Evolutionary conservation across 805 yeast species (phyloP), one percentile per base, ranked within the genome.

Genomic region (Lachancea dasiensis): DNA sequence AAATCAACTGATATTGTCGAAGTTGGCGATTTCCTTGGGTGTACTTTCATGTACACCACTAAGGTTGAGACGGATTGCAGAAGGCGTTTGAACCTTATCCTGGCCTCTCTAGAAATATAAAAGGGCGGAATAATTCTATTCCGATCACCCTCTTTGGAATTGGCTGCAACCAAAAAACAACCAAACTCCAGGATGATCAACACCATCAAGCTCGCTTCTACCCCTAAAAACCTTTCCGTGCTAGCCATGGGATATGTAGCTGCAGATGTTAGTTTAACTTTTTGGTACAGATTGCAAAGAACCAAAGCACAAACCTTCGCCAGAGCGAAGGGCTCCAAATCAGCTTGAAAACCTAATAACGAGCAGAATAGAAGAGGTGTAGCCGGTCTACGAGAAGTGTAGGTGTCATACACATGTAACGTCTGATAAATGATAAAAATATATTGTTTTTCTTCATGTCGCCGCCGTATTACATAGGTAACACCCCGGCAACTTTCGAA

Each of bases 201-300:
- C 29, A 40, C 47, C 23, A 36, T 47, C 19, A 49, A 43, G 38
- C 24, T 45, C 20, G 38, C 48, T 21, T 39, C 44, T 21, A 47
- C 46, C 29, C 46, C 49, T 29, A 49, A 34, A 38, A 43, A 44
- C 35, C 38, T 48, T 22, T 38, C 46, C 19, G 28, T 40, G 29
- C 44, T 48, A 24, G 44, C 46, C 24, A 34, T 44, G 34, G 44
- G 47, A 19, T 48, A 48, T 23, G 35, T 45, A 13, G 40, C 43
- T 27, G 44, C 48, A 13, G 46, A 37, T 15, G 43, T 45, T 15
- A 44, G 42, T n/a, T 37, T 48, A 27, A 31, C 44, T 16, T 48
- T 41, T 40, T 47, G 50, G 48, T 38, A 38, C 20, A 39, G 48
- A 39, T 36, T 46, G 40, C 47, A 48, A 28, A 39, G 35, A 28